Percentiles rank a stretch among this genome's conserved stretches.
phyloP scores from a whole-genome alignment of 2,329 filamentous ascomycete genomes.

The Aciculosporium take region DNA sequence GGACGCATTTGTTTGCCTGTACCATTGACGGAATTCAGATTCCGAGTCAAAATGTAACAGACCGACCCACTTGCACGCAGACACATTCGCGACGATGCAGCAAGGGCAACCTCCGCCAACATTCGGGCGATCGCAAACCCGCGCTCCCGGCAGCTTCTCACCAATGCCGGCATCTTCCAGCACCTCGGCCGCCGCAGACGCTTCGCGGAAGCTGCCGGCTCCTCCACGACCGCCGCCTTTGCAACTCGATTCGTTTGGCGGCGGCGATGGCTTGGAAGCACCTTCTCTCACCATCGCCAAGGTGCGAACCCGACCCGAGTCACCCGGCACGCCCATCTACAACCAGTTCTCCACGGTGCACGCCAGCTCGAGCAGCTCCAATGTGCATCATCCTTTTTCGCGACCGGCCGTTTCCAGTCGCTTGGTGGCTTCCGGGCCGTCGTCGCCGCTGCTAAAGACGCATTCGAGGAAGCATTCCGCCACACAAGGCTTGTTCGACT shows the following conservation, averaged over 20 bases:
- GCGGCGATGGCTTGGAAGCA: conserved; percentile 13
- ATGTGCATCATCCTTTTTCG: conserved; percentile 40
- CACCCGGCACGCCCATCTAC: conserved; percentile 32
- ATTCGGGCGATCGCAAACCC: conserved; percentile 24
- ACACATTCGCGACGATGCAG: conserved; percentile 30
- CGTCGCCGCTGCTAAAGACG: conserved; percentile 20
- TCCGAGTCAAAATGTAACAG: conserved; percentile 30
- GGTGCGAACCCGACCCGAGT: conserved; percentile 25
- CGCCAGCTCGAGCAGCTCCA: conserved; percentile 32
- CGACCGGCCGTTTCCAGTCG: conserved; percentile 27
- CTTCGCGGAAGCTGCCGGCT: conserved; percentile 13
- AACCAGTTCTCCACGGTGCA: conserved; percentile 30
- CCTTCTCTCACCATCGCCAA: conserved; percentile 31
- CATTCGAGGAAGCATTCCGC: conserved; percentile 55
- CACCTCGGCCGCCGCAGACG: conserved; percentile 15
- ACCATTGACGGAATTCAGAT: neutral
- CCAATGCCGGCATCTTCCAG: conserved; percentile 27
- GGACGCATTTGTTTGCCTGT: neutral
- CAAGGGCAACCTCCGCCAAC: conserved; percentile 17
- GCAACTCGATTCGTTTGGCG: conserved; percentile 17
- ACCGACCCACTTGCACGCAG: conserved; percentile 10
- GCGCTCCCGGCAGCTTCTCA: conserved; percentile 42
- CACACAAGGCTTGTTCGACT: conserved; percentile 64
- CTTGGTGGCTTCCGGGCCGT: conserved; percentile 15
- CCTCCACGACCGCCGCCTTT: conserved; percentile 21